Percentiles rank a stretch among this genome's conserved stretches.
Evolutionary conservation across 2,329 filamentous ascomycete species (phyloP).

Genomic region (Fusarium brachygibbosum): DNA sequence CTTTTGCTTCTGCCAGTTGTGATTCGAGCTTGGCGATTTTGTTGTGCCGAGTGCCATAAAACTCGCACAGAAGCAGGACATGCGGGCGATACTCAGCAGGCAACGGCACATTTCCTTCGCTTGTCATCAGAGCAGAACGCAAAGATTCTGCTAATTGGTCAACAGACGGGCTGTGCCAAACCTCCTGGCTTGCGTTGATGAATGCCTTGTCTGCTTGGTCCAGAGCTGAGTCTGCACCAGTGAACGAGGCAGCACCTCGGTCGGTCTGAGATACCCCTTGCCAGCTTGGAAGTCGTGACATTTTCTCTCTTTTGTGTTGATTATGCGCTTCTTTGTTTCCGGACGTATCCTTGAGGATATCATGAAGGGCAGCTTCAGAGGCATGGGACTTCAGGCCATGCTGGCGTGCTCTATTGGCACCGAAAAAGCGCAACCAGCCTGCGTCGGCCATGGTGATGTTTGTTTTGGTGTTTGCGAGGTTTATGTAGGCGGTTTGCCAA

Average conservation of each 20-base stretch:
- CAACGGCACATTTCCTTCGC: constrained; percentile 52
- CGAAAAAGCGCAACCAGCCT: constrained; percentile 46
- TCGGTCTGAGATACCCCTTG: constrained; percentile 16
- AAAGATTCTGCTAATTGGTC: constrained; percentile 61
- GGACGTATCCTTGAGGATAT: constrained; percentile 24
- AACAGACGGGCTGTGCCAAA: constrained; percentile 59
- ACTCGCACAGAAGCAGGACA: constrained; percentile 56
- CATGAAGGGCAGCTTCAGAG: constrained; percentile 41
- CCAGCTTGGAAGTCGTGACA: constrained; percentile 33
- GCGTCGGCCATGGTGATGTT: constrained; percentile 41
- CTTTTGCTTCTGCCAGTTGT: constrained; percentile 56
- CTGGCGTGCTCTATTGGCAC: constrained; percentile 43
- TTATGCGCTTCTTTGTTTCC: constrained; percentile 6
- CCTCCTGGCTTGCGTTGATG: constrained; percentile 38
- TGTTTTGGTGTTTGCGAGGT: neutral
- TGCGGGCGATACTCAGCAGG: constrained; percentile 60
- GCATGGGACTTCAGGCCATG: constrained; percentile 40
- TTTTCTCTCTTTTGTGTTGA: constrained; percentile 9
- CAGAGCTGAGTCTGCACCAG: neutral
- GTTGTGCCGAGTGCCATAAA: constrained; percentile 50
- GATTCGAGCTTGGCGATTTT: constrained; percentile 53
- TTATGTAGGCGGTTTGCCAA: neutral
- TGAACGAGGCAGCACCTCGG: constrained; percentile 1
- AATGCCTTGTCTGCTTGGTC: constrained; percentile 37
- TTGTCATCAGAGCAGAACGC: constrained; percentile 59